Conservation (phyloP, 177 flowering plant species). For the Vitis hybrid region DNA sequence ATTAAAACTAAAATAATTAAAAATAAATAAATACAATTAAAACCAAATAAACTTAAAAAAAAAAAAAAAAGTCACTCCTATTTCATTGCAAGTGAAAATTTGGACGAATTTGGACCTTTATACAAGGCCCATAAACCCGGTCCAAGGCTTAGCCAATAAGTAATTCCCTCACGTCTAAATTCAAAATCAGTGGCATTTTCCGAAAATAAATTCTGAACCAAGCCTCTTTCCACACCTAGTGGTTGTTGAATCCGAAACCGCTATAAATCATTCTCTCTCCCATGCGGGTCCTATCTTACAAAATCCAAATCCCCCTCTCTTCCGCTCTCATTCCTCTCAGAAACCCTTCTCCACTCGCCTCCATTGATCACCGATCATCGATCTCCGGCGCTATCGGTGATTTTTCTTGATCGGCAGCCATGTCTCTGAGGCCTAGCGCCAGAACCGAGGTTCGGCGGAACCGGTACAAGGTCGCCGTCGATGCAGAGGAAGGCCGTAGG, state of each 20-base stretch:
- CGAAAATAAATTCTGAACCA: constrained; percentile 11
- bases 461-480: constrained; percentile 39
- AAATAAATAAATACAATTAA: no score
- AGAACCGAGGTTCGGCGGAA: constrained; percentile 36
- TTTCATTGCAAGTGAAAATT: no score
- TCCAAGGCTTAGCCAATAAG: no score
- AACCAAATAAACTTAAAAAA: no score
- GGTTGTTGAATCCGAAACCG: constrained; percentile 7
- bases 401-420: constrained; percentile 6
- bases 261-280: neutral
- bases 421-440: constrained; percentile 36
- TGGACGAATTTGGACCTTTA: no score
- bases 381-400: neutral
- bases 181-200: constrained; percentile 22
- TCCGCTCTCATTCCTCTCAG: neutral
- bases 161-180: constrained; percentile 1
- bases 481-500: constrained; percentile 40
- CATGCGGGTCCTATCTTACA: neutral
- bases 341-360: neutral
- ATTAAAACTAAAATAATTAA: no score
- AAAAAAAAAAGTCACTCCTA: no score
- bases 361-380: neutral
- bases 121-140: no score
- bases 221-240: neutral
- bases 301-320: constrained; percentile 9